Conservation (phyloP, 2,329 filamentous ascomycete species). For the Diaporthe humulicola region DNA sequence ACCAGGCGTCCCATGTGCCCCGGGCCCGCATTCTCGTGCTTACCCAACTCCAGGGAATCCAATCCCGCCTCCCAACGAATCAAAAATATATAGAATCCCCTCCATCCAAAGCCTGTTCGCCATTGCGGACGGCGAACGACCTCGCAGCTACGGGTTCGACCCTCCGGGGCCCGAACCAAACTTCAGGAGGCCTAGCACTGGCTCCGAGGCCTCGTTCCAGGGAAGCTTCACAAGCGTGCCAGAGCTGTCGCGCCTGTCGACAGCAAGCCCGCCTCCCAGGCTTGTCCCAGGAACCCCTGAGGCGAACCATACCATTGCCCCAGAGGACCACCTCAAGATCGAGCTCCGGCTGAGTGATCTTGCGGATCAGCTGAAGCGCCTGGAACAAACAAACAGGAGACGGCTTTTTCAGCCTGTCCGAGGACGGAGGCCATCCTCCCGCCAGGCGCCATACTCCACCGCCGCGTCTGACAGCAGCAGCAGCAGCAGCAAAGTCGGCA, state of each 20-base stretch:
- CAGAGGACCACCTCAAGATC: slow-evolving; percentile 1
- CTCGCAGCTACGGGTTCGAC: slow-evolving; percentile 6
- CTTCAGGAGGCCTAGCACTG: slow-evolving; percentile 34
- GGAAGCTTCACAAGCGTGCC: slow-evolving; percentile 32
- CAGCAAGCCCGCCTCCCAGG: slow-evolving; percentile 25
- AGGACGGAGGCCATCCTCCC: slow-evolving; percentile 25
- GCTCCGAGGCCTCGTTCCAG: slow-evolving; percentile 23
- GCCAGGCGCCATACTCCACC: slow-evolving; percentile 21
- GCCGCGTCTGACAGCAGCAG: not conserved
- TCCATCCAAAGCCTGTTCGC: slow-evolving; percentile 33
- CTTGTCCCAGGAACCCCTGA: slow-evolving; percentile 21
- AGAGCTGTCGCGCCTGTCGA: slow-evolving; percentile 30
- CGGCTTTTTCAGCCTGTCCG: not conserved
- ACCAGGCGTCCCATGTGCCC: not conserved
- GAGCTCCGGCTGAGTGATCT: not conserved
- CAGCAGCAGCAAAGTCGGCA: not conserved
- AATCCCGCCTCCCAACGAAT: not conserved
- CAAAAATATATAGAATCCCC: slow-evolving; percentile 9
- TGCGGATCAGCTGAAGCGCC: not conserved
- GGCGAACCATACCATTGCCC: not conserved
- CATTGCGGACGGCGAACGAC: slow-evolving; percentile 22
- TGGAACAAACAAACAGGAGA: not conserved
- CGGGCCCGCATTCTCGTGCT: not conserved
- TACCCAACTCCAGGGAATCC: slow-evolving; percentile 10
- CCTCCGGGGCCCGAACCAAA: not conserved